A percentile compares a stretch with the other conserved stretches of the same genome.
Evolutionary conservation across 306 rosid species (phyloP).

Genomic region (Dryas drummondii): DNA sequence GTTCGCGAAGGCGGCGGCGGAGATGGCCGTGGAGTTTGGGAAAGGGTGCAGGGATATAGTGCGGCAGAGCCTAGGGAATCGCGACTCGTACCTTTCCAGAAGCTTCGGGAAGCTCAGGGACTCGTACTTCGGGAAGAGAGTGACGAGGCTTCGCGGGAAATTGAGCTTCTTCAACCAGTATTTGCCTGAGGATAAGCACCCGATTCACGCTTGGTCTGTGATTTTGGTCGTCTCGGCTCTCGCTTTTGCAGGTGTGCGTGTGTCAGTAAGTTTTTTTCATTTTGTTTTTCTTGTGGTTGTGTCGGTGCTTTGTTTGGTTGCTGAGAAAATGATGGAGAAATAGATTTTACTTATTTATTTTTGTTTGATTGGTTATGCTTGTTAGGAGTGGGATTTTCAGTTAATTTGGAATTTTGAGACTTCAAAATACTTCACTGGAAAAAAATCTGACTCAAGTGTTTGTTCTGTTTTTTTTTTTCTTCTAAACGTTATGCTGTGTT

Average conservation of each 20-base stretch:
- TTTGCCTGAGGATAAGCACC: constrained; percentile 92
- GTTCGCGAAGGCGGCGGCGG: constrained; percentile 72
- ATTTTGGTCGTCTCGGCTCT: constrained; percentile 53
- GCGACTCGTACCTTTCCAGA: constrained; percentile 51
- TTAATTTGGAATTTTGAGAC: background rate
- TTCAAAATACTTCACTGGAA: background rate
- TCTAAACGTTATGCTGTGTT: background rate
- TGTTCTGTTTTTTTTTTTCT: background rate
- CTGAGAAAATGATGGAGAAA: background rate
- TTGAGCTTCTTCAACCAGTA: constrained; percentile 57
- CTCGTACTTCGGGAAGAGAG: constrained; percentile 45
- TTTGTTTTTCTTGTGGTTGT: background rate
- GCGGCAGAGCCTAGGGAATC: constrained; percentile 65
- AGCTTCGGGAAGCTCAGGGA: constrained; percentile 47
- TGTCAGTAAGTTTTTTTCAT: background rate
- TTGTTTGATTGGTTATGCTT: background rate
- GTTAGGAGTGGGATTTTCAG: background rate
- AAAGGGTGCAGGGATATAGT: constrained; percentile 89
- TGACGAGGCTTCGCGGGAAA: constrained; percentile 34
- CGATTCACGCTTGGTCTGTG: constrained; percentile 70
- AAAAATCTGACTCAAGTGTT: background rate
- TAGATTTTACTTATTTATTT: background rate
- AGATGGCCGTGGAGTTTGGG: constrained; percentile 76
- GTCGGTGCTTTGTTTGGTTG: constrained; percentile 9
- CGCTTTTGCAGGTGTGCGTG: constrained; percentile 62